These are phyloP conservation scores for Candida railenensis DNA, from an alignment of 805 yeast species.

Conservation along the genomic window DNA sequence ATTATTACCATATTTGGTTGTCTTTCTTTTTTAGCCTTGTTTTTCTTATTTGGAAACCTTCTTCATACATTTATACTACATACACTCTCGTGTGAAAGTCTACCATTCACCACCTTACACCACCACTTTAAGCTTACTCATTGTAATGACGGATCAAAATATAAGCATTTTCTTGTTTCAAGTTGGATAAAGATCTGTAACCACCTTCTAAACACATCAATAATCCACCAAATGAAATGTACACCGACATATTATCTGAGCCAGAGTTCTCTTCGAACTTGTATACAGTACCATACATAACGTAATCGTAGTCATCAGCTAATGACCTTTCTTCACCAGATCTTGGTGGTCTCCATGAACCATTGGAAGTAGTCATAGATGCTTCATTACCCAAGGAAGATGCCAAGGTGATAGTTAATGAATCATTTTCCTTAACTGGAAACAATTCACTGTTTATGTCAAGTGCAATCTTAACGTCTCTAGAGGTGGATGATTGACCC, in stretches of 20 bases:
- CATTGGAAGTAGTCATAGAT: conserved; percentile 47
- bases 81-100: too few relatives aligned
- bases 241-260: conserved; percentile 76
- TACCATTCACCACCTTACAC: neutral
- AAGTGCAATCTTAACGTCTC: conserved; percentile 77
- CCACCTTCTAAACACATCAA: conserved; percentile 93
- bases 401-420: conserved; percentile 83
- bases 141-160: conserved; percentile 76
- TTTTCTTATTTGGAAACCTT: neutral
- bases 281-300: conserved; percentile 97
- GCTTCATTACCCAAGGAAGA: conserved; percentile 60
- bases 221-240: conserved; percentile 94
- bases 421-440: conserved; percentile 75
- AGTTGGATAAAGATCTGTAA: conserved; percentile 79
- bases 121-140: conserved; percentile 16
- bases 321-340: conserved; percentile 71
- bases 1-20: neutral
- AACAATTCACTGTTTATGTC: conserved; percentile 91
- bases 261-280: conserved; percentile 83
- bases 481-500: conserved; percentile 80
- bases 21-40: neutral
- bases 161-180: conserved; percentile 94
- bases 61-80: neutral
- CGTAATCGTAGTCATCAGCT: conserved; percentile 97
- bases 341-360: conserved; percentile 83